A percentile compares a stretch with the other conserved stretches of the same genome.
Evolutionary conservation across 2,329 filamentous ascomycete species (phyloP).

Genomic region (Microascus cirrosus): DNA sequence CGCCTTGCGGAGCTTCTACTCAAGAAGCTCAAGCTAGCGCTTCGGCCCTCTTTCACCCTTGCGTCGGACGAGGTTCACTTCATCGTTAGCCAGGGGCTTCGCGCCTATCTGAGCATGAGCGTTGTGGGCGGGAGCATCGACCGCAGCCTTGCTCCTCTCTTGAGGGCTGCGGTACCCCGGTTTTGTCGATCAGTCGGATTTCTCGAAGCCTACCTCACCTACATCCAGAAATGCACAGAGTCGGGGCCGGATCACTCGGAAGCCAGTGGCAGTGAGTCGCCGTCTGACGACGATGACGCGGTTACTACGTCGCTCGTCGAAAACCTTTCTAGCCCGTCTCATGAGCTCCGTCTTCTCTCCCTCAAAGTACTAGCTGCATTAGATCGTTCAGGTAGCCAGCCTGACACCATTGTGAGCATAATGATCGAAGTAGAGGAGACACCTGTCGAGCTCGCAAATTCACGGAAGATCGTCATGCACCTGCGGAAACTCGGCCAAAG

Average conservation of each 20-base stretch:
- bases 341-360: slow-evolving; percentile 61
- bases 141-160: slow-evolving; percentile 47
- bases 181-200: slow-evolving; percentile 59
- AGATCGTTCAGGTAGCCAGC: slow-evolving; percentile 22
- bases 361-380: slow-evolving; percentile 61
- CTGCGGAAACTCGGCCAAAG: slow-evolving; percentile 62
- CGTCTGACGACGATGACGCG: slow-evolving; percentile 20
- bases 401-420: slow-evolving; percentile 21
- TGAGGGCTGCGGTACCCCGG: slow-evolving; percentile 54
- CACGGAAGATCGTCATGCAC: slow-evolving; percentile 71
- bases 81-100: slow-evolving; percentile 64
- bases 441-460: slow-evolving; percentile 64
- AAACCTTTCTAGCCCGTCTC: slow-evolving; percentile 66
- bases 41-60: slow-evolving; percentile 48
- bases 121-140: slow-evolving; percentile 48
- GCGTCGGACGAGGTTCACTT: slow-evolving; percentile 58
- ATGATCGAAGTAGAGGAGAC: slow-evolving; percentile 76
- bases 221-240: slow-evolving; percentile 1
- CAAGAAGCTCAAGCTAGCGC: slow-evolving; percentile 52
- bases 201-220: slow-evolving; percentile 28
- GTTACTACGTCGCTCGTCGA: slow-evolving; percentile 55
- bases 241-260: neutral
- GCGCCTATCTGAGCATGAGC: slow-evolving; percentile 58
- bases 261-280: neutral
- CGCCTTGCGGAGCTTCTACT: slow-evolving; percentile 56